These are phyloP conservation scores for Brassica juncea DNA, from an alignment of 345 rosid genomes.

Conservation along the genomic window DNA sequence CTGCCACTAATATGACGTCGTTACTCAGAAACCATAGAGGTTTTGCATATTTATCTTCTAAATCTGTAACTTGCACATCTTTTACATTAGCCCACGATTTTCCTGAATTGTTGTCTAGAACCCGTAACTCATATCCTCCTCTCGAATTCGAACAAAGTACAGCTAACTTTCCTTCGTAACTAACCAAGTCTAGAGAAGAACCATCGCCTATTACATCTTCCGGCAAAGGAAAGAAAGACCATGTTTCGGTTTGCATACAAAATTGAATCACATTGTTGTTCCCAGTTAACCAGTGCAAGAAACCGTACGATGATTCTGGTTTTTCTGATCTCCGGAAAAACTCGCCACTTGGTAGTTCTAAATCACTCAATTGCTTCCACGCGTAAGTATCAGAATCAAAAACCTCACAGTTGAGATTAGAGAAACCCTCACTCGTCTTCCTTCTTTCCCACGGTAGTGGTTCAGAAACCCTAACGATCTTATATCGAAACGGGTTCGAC, in stretches of 20 bases:
- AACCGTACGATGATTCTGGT: conserved; percentile 10
- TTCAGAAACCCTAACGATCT: conserved; percentile 29
- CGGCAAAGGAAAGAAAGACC: conserved; percentile 15
- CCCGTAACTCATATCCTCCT: not conserved
- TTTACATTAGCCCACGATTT: not conserved
- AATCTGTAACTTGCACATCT: not conserved
- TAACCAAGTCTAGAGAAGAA: not conserved
- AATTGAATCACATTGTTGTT: conserved; percentile 21
- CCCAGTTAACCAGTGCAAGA: conserved; percentile 22
- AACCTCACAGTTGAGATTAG: conserved; percentile 4
- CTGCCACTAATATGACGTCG: not conserved
- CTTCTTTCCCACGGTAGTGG: not conserved
- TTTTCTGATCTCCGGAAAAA: not conserved
- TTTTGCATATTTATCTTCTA: not conserved
- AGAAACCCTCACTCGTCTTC: not conserved
- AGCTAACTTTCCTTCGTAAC: conserved; percentile 28
- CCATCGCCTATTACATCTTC: not conserved
- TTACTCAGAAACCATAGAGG: conserved; percentile 12
- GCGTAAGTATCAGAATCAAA: conserved; percentile 12
- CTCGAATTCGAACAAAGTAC: not conserved
- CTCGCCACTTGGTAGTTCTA: not conserved
- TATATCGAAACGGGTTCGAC: conserved; percentile 7
- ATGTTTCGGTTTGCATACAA: conserved; percentile 31
- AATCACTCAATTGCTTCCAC: conserved; percentile 8
- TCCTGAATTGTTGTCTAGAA: not conserved